Base-by-base conservation (phyloP, 371 early-diverging fungal species). In the Nematocida sp. region DNA sequence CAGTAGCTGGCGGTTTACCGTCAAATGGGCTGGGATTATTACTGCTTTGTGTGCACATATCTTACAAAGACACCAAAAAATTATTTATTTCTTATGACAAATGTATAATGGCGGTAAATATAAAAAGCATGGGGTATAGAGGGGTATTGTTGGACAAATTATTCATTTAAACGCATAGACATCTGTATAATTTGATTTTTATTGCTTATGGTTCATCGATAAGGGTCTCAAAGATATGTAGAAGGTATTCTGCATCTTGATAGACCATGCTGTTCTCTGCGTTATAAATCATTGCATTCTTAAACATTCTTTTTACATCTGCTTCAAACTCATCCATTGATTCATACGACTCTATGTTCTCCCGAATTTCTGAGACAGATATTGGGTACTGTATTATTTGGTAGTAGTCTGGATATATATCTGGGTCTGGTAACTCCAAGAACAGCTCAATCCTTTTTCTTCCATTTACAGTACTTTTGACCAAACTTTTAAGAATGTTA, bases 341-440 rank as follows among this genome's bases (percentile, higher is more conserved):
- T 4, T 76, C 74, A 66, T 86, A 86, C 33, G 27, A 50, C 44
- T 62, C 70, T 44, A 85, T 44, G 23, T 83, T 85, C 42, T 85
- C 82, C 33, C 72, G 50, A 25, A 85, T 74, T 50, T 82, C 83
- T 0, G 57, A 40, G 18, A 85, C 27, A 39, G 92, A 89, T 55
- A 94, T 93, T 4, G 94, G 94, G n/a, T 89, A 88, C 57, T 89
- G 87, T 84, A 94, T 94, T 84, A 92, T 87, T 66, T 91, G 88
- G 86, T 93, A 94, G 84, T 94, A 95, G 72, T 94, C 94, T 1
- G 94, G 94, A 80, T 66, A 82, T 25, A 71, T 15, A 11, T 67
- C 42, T 23, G 66, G 50, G 40, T 75, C 76, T 42, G 76, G 76
- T 25, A 75, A 67, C 60, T 75, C 76, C 60, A 66, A 20, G 42